These are phyloP conservation scores for Lepraria neglecta DNA, from an alignment of 495 filamentous ascomycete genomes.

Conservation along the genomic window DNA sequence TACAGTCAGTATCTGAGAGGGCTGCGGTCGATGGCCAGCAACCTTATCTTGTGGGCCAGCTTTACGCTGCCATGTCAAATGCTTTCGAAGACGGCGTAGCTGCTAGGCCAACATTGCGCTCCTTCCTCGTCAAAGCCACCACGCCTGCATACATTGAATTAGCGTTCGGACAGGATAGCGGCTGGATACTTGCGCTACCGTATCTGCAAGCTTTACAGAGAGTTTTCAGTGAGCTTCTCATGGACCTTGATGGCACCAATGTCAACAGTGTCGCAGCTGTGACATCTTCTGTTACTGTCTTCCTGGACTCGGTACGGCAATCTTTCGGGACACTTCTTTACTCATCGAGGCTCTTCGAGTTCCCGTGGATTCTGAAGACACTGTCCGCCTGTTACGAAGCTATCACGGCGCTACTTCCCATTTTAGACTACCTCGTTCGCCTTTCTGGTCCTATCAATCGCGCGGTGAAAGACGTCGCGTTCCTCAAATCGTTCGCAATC, in stretches of 20 bases:
- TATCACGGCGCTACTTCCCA: conserved; percentile 41
- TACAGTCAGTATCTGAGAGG: conserved; percentile 58
- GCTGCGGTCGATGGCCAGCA: conserved; percentile 59
- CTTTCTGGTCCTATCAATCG: conserved; percentile 25
- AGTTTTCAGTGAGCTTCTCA: conserved; percentile 43
- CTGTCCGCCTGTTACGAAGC: conserved; percentile 41
- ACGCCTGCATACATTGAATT: conserved; percentile 60
- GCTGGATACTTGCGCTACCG: conserved; percentile 55
- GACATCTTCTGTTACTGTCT: conserved; percentile 37
- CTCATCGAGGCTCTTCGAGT: conserved; percentile 34
- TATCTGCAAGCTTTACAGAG: conserved; percentile 46
- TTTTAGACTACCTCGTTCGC: conserved; percentile 50
- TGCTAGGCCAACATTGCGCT: conserved; percentile 47
- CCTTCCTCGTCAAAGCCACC: conserved; percentile 51
- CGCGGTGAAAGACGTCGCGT: conserved; percentile 31
- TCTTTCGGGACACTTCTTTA: conserved; percentile 34
- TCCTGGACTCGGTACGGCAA: conserved; percentile 40
- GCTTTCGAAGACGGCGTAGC: conserved; percentile 42
- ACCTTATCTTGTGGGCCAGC: conserved; percentile 51
- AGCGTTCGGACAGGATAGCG: conserved; percentile 42
- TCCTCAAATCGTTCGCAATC: conserved; percentile 34
- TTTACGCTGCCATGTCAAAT: conserved; percentile 50
- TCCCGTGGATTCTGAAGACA: conserved; percentile 38
- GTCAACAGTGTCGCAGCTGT: conserved; percentile 40
- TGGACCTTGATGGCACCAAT: conserved; percentile 45